Base-by-base conservation (phyloP, 768 basidiomycete genomes). In the Panus rudis region DNA sequence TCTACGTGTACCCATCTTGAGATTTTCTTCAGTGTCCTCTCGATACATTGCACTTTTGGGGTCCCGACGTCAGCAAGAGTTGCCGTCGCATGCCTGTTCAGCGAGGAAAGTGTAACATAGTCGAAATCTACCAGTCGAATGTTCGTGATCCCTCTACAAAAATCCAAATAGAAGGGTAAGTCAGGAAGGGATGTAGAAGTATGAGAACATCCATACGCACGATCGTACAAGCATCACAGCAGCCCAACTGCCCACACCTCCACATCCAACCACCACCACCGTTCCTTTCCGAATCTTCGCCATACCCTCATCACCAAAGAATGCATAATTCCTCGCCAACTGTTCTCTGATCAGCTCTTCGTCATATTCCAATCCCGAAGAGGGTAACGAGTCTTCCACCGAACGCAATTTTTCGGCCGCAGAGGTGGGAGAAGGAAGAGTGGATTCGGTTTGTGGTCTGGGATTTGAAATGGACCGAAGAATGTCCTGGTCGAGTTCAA, bases 161-260 rank as follows among this genome's bases (percentile, higher is more conserved):
- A n/a, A n/a, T n/a, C n/a, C n/a, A n/a, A n/a, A n/a, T n/a, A n/a
- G 25, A 19, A 25, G 31, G 39, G 28, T 44, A 20, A 16, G 30
- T 32, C 43, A 38, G 16, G 30, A 28, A 6, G 30, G n/a, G 10
- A 17, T 26, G 22, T n/a, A 23, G 43, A 31, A 22, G 40, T 39
- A 44, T 26, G 34, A 45, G 27, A 22, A 37, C 21, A 23, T 31
- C 26, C 24, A 4, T 22, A 77, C 88, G 58, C 57, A 92, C 87
- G 91, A 92, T 59, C 92, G 69, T 34, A 80, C 83, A 21, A 92
- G 78, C 94, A 94, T 94, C 24, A 94, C 77, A 13, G 92, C 92
- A 27, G 82, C 87, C 89, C 92, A 94, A 57, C 89, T 92, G 0
- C 96, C 96, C 0, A 99, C 96, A 2, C 96, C 94, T 45, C 96